These are phyloP conservation scores for Zizania palustris DNA, from an alignment of 202 grass and related monocot genomes.

Conservation along the genomic window DNA sequence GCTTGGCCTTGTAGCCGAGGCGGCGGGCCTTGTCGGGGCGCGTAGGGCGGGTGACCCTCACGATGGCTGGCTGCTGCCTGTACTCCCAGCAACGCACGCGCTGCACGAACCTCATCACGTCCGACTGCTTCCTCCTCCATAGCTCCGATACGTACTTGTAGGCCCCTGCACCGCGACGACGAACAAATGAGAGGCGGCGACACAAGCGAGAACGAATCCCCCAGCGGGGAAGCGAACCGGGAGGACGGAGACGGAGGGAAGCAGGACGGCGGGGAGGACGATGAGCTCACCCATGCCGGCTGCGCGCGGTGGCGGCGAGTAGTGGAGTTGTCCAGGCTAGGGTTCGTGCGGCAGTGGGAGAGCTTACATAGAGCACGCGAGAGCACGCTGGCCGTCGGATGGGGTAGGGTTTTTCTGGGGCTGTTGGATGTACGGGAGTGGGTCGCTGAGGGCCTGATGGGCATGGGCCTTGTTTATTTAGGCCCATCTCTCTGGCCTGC, in stretches of 20 bases:
- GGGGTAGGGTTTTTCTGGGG: not conserved
- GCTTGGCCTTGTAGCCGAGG: slow-evolving; percentile 95
- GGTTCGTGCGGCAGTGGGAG: not conserved
- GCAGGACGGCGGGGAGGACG: not conserved
- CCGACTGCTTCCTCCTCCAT: slow-evolving; percentile 98
- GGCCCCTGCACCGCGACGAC: slow-evolving; percentile 55
- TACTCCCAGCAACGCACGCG: slow-evolving; percentile 98
- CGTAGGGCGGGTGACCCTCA: slow-evolving; percentile 78
- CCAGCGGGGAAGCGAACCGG: not conserved
- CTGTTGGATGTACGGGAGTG: not conserved
- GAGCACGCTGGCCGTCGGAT: slow-evolving; percentile 45
- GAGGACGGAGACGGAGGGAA: not conserved
- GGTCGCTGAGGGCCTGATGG: not conserved
- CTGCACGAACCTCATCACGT: slow-evolving; percentile 97
- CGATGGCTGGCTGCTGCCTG: slow-evolving; percentile 87
- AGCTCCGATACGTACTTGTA: slow-evolving; percentile 95
- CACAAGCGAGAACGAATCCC: not conserved
- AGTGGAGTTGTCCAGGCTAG: too few species aligned
- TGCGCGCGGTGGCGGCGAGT: slow-evolving; percentile 26
- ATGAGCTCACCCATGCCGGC: slow-evolving; percentile 51
- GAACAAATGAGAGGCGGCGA: not conserved
- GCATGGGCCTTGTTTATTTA: too few species aligned
- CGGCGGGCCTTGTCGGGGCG: slow-evolving; percentile 90
- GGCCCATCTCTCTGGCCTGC: too few species aligned
- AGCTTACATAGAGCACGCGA: slow-evolving; percentile 21